Base-by-base conservation (phyloP, 2,329 filamentous ascomycete genomes). In the Lachnellula subtilissima region DNA sequence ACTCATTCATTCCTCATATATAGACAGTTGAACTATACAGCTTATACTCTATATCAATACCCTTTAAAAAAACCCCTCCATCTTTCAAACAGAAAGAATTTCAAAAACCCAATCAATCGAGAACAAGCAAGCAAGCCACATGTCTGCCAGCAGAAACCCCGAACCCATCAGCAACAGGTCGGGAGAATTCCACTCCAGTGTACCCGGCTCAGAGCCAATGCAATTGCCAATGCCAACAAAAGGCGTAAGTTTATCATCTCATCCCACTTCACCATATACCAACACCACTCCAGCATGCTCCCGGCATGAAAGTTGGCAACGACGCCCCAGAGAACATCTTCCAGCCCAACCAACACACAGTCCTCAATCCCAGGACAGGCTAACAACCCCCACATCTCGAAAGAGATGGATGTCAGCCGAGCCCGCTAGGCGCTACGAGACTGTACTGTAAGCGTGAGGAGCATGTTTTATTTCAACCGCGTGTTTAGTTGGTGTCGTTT, bases 251-350 rank as follows among this genome's bases (percentile, higher is more conserved):
- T 8, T 47, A 22, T n/a, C 35, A 22, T 47, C 74, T 0, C 73
- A 75, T 46, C 77, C 76, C 74, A 72, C 1, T 69, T 76, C 0
- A 70, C 66, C 5, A 72, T 74, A 0, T 49, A 39, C 60, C 62
- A 53, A 63, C 46, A 53, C 11, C 45, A 36, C n/a, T 36, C 6
- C 62, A 88, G 85, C 86, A 90, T 71, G 76, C 83, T 67, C 78
- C 80, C 3, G 86, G 86, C 52, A 74, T 78, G 63, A 78, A 82
- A 58, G 78, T 83, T 55, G 81, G 81, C 65, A 81, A 83, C 62
- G 84, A 86, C 52, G 73, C 74, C 19, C 19, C 19, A 19, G 19
- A 19, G 19, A 19, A 19, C 19, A 19, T 2, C 19, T 19, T 19
- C 19, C 62, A 70, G 42, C 76, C 78, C 11, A 70, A 75, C 49